Conservation (phyloP, 345 rosid species). For the Rhodomyrtus tomentosa region DNA sequence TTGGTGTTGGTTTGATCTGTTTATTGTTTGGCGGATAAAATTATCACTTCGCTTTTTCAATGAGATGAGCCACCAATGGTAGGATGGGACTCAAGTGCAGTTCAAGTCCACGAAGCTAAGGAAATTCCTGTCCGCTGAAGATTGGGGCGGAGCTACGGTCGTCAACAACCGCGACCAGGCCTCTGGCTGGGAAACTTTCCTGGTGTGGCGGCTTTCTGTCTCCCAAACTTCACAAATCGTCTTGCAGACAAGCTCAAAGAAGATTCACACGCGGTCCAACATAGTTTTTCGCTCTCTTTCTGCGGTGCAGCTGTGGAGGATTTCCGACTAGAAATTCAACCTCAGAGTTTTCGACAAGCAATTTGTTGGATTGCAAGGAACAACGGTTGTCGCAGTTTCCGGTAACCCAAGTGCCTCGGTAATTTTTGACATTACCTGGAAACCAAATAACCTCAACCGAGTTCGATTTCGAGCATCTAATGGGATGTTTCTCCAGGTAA, state of each 20-base stretch:
- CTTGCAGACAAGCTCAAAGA: not conserved
- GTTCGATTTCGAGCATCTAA: not conserved
- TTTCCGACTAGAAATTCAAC: not conserved
- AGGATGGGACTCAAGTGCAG: conserved; percentile 33
- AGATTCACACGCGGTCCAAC: not conserved
- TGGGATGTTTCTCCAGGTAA: not conserved
- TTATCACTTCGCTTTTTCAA: not conserved
- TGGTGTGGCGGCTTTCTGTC: not conserved
- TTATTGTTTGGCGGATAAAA: not conserved
- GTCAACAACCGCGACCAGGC: not conserved
- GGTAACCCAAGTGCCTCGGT: not conserved
- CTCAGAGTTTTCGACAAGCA: not conserved
- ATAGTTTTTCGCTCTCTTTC: not conserved
- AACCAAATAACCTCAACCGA: not conserved
- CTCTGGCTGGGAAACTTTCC: conserved; percentile 25
- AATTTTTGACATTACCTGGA: not conserved
- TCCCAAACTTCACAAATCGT: not conserved
- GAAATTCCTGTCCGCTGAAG: conserved; percentile 11
- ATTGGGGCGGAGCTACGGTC: conserved; percentile 10
- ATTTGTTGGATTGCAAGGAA: not conserved
- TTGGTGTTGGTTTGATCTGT: not conserved
- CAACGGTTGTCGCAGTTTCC: not conserved
- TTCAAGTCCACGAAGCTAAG: conserved; percentile 17
- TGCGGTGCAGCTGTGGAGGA: not conserved
- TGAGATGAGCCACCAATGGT: not conserved